These are phyloP conservation scores for Citrus sp. DNA, from an alignment of 345 rosid species.

Conservation along the genomic window DNA sequence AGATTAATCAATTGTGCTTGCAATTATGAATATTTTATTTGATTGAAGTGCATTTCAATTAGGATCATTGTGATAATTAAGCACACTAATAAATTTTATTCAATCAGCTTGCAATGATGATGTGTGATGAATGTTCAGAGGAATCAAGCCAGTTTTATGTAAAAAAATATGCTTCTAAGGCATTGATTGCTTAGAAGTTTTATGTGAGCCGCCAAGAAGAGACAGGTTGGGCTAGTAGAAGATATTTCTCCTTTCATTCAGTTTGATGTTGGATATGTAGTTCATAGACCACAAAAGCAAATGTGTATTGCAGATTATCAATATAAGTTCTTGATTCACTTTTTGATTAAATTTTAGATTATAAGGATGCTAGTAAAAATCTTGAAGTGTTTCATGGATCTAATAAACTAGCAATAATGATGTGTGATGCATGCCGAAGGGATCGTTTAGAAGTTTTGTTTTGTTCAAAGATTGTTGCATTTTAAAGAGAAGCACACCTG, in stretches of 20 bases:
- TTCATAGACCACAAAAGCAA: conserved; percentile 1
- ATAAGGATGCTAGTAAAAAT: background rate
- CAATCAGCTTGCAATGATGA: conserved; percentile 91
- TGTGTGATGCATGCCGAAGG: conserved; percentile 36
- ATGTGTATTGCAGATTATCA: conserved; percentile 11
- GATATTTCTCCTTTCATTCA: background rate
- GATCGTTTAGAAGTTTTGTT: conserved; percentile 3
- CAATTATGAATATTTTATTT: background rate
- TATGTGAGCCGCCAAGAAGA: conserved; percentile 27
- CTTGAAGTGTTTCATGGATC: conserved; percentile 14
- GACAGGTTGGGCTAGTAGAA: conserved; percentile 25
- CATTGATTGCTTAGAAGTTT: conserved; percentile 29
- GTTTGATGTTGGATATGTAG: background rate
- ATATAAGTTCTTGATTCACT: background rate
- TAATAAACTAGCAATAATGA: conserved; percentile 45
- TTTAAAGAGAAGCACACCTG: conserved; percentile 11
- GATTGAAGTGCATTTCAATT: conserved; percentile 10
- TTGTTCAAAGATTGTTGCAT: conserved; percentile 8
- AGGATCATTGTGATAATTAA: conserved; percentile 12
- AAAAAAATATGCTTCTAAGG: conserved; percentile 22
- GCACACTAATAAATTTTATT: conserved; percentile 56
- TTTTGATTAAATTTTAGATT: background rate
- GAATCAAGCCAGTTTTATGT: conserved; percentile 48
- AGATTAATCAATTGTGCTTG: background rate
- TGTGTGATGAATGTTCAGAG: conserved; percentile 75